Base-by-base conservation (phyloP, 345 rosid species). In the Salix purpurea region DNA sequence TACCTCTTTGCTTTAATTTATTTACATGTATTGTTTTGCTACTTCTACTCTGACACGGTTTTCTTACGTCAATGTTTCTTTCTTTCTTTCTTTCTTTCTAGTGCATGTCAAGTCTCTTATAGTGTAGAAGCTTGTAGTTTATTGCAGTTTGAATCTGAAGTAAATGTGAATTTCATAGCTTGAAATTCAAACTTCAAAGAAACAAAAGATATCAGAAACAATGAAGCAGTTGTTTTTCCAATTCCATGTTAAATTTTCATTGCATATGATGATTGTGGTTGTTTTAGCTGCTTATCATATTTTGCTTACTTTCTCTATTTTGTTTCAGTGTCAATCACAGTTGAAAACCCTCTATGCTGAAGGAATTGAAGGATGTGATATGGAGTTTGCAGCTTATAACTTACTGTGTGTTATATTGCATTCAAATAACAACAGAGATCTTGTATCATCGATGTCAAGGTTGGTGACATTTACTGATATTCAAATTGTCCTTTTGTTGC, bases 341-440 rank as follows among this genome's bases (percentile, higher is more conserved):
- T 79, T 96, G 82, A 92, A 92, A 85, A 91, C 86, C 78, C 91
- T 96, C 72, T 96, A 96, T 83, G 88, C 89, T 24, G 98, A 92
- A 84, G 99, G 98, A 75, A 92, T 92, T 73, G 91, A 90, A 79
- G 99, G 99, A 72, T 91, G 97, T 85, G 81, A 82, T 81, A 81
- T 88, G 90, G 98, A 96, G 87, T 96, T 96, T 84, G 88, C 97
- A 81, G 99, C 99, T 40, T 96, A 96, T 84, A 83, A 87, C 84
- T 80, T 94, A 36, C 98, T 96, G 54, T 89, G 94, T 86, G 92
- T 89, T 71, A 91, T 92, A 56, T 80, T 96, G 89, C 98, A 94
- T 87, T 92, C 97, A 5, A 91, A 87, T 84, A 94, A 91, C 84
- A 84, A 88, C 77, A 85, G 96, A 80, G 99, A 94, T 76, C 90